Evolutionary conservation across 495 filamentous ascomycete genomes (phyloP).

Genomic region (Evansstolkia leycettana): DNA sequence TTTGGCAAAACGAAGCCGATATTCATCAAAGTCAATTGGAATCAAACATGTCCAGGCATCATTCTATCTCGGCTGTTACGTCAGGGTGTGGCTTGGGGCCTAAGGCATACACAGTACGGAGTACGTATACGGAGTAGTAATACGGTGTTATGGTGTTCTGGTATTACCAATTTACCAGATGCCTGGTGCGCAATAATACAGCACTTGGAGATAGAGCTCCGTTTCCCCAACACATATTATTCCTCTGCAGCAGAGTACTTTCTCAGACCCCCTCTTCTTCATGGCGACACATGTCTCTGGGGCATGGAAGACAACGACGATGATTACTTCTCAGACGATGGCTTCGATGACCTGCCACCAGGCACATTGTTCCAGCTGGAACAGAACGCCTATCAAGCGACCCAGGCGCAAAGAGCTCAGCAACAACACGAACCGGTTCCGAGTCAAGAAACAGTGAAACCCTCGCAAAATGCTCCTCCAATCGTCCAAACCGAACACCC

Average conservation of each 20-base stretch:
- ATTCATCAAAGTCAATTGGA: no score
- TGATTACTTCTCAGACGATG: constrained; percentile 55
- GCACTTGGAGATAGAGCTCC: no score
- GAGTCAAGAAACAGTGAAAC: background rate
- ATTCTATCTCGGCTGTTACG: no score
- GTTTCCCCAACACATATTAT: no score
- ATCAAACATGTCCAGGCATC: no score
- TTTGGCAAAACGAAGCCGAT: no score
- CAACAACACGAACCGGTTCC: background rate
- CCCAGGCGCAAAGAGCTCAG: constrained; percentile 19
- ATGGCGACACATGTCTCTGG: constrained; percentile 25
- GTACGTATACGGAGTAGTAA: no score
- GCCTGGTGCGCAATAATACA: no score
- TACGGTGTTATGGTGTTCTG: no score
- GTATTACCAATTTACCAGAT: no score
- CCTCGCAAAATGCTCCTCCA: constrained; percentile 7
- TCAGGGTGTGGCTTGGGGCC: no score
- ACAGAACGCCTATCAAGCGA: constrained; percentile 40
- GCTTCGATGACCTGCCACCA: constrained; percentile 42
- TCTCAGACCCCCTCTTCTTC: constrained; percentile 15
- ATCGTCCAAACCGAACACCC: constrained; percentile 1
- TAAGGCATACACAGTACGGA: no score
- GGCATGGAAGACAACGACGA: constrained; percentile 50
- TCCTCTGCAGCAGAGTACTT: background rate
- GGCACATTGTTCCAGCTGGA: constrained; percentile 41